phyloP scores from a whole-genome alignment of 176 grass and related monocot species.

The Aegilops tauschii region DNA sequence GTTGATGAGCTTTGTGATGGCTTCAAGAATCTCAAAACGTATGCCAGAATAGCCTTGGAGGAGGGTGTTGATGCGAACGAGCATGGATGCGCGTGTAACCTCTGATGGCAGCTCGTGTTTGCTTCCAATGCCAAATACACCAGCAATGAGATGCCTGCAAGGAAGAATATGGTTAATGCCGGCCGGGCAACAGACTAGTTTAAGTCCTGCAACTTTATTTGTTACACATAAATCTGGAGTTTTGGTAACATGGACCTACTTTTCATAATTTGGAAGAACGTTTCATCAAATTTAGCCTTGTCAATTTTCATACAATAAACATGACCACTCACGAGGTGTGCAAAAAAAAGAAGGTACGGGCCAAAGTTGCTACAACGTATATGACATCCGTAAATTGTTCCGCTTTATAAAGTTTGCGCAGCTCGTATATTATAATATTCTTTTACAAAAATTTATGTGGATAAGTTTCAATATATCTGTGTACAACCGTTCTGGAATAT shows the following conservation, averaged over 20 bases:
- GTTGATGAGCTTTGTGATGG: neutral
- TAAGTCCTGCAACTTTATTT: neutral
- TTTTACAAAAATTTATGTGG: neutral
- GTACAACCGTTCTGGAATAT: neutral
- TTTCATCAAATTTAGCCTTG: neutral
- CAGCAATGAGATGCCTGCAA: neutral
- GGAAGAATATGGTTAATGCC: neutral
- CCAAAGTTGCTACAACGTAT: neutral
- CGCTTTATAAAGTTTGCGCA: neutral
- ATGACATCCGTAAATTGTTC: neutral
- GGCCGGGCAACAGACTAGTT: neutral
- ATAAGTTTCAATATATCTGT: neutral
- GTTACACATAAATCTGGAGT: neutral
- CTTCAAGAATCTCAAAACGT: neutral
- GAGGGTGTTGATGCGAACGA: neutral
- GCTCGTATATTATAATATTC: neutral
- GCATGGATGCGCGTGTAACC: slow-evolving; percentile 1
- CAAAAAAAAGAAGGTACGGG: too few relatives aligned
- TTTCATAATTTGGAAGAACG: neutral
- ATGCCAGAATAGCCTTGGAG: neutral
- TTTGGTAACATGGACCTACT: neutral
- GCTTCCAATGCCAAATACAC: neutral
- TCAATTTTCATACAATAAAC: too few relatives aligned
- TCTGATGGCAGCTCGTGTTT: neutral
- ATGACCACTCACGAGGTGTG: too few relatives aligned